Conservation (phyloP, 495 filamentous ascomycete species). For the Clavariopsis aquatica region DNA sequence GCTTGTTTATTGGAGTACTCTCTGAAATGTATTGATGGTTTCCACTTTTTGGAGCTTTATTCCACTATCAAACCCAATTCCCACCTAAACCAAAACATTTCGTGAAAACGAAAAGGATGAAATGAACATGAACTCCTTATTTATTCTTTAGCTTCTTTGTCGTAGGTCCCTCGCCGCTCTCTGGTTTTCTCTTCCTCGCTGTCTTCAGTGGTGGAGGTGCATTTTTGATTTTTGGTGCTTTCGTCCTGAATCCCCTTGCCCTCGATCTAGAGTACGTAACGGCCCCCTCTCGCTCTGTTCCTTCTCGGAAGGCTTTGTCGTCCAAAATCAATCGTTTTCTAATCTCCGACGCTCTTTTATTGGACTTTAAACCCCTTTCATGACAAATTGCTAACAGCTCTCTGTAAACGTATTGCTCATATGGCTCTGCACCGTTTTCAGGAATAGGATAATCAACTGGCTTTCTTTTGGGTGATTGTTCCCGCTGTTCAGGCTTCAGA, state of each 20-base stretch:
- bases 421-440: background rate
- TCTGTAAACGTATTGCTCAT: background rate
- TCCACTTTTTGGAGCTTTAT: too few relatives aligned
- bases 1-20: too few relatives aligned
- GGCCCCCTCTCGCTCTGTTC: background rate
- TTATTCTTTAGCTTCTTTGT: background rate
- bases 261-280: background rate
- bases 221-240: background rate
- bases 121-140: background rate
- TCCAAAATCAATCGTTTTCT: background rate
- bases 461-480: background rate
- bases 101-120: background rate
- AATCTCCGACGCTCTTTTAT: background rate
- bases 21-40: too few relatives aligned
- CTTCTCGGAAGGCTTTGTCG: background rate
- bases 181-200: background rate
- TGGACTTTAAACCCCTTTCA: background rate
- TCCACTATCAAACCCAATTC: background rate
- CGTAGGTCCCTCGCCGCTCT: background rate
- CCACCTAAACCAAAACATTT: background rate
- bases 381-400: background rate
- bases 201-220: background rate
- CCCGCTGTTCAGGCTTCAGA: background rate
- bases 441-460: background rate
- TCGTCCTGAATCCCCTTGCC: background rate